Evolutionary conservation across 2,329 filamentous ascomycete species (phyloP), one percentile per base, ranked within the genome.

Genomic region (Didymella sp.): DNA sequence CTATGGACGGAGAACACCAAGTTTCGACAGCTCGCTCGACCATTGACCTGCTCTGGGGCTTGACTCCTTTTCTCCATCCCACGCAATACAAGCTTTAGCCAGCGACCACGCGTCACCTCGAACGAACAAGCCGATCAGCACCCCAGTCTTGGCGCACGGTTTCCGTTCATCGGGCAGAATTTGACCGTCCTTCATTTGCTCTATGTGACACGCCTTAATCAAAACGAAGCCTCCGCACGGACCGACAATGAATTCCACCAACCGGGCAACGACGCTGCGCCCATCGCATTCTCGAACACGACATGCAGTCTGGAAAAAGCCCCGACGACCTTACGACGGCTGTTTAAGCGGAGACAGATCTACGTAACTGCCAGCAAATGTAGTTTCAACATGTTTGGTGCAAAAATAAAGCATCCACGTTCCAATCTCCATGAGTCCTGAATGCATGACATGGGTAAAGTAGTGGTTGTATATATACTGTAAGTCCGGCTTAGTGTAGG

Each of bases 101-200:
- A 35, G 35, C n/a, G 35, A 42, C 37, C 17, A 28, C 41, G 47
- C 54, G 37, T 48, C 42, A 33, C 37, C 46, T 30, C n/a, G 33
- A 44, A 45, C 21, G 27, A 31, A 28, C 33, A 56, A 51, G 35
- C 47, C 17, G 42, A 56, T 47, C 41, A 43, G 15, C n/a, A 51
- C 35, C 48, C 42, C 48, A 31, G 42, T 31, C 47, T 57, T 47
- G 54, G 48, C 47, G 15, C 42, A n/a, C 21, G 21, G 13, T 35
- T 13, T 19, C 5, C 13, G 19, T 13, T 6, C 9, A 15, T 27
- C 49, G 52, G 57, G 37, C 33, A 41, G 35, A 49, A 37, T 46
- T 58, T 58, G 42, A 49, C 60, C 61, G 49, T 54, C 59, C 55
- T 60, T 65, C 59, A 63, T 64, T 58, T 64, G 46, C 37, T 25